Base-by-base conservation (phyloP, 495 filamentous ascomycete genomes). In the Podospora anserina region DNA sequence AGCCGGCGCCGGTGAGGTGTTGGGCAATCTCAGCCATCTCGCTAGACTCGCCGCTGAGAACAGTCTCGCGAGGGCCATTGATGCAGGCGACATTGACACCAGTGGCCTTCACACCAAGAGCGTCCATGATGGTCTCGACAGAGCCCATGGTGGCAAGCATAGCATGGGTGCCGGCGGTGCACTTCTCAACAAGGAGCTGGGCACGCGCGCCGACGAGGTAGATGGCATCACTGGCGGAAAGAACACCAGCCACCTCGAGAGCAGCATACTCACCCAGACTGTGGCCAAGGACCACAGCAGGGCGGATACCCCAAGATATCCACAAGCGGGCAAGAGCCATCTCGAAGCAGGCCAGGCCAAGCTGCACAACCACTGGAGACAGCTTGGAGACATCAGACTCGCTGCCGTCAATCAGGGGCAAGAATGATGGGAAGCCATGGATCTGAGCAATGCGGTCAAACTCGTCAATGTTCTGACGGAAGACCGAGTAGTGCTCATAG, bases 261-360 rank as follows among this genome's bases (percentile, higher is more conserved):
- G 94, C 93, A 60, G 93, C 92, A 79, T 94, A 97, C 76, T 97
- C 93, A 67, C 93, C 93, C 15, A 87, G 71, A 76, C 92, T 96
- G 81, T 97, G 94, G 26, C 94, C 94, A 49, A 97, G 82, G 2
- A 96, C 91, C 54, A 88, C 90, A 63, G 85, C 82, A 20, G 93
- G 93, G 26, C 78, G 86, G 67, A 96, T 84, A 49, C 91, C 93
- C 85, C 92, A 90, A 7, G 91, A 89, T 23, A 72, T 78, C 93
- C 93, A 97, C 66, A 93, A 85, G 61, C 88, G 88, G 26, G 91
- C 89, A 63, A 96, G 82, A 4, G 93, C 92, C 85, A 97, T 94
- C 77, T 97, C 91, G 68, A 96, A 86, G 69, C 88, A 92, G 20
- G 86, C 86, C 30, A 92, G 84, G 26, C 90, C 91, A 34, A 96